Percentiles rank a stretch among this genome's conserved stretches.
Evolutionary conservation across 352 stramenopile genomes (phyloP).

Genomic region (Phytophthora litchii): DNA sequence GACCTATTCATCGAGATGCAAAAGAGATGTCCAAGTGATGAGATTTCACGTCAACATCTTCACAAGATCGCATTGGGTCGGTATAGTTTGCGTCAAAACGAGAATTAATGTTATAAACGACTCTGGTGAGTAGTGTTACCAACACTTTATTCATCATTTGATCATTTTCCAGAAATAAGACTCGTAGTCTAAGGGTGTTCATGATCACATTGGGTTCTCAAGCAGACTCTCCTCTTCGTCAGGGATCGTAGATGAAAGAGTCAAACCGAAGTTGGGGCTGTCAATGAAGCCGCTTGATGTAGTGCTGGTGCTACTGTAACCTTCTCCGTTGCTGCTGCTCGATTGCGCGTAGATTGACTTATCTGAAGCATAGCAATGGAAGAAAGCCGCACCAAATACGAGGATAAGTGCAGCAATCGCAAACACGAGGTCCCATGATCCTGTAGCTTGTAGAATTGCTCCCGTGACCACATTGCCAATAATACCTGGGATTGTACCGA

Average conservation of each 20-base stretch:
- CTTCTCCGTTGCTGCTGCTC: constrained; percentile 19
- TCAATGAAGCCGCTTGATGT: constrained; percentile 38
- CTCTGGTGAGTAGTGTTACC: background rate
- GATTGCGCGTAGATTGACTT: constrained; percentile 63
- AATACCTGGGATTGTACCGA: constrained; percentile 85
- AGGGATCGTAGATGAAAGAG: constrained; percentile 33
- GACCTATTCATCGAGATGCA: constrained; percentile 82
- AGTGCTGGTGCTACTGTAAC: constrained; percentile 34
- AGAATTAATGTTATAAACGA: constrained; percentile 22
- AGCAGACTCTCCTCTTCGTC: constrained; percentile 66
- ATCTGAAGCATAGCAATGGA: constrained; percentile 81
- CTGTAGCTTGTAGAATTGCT: constrained; percentile 72
- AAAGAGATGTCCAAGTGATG: constrained; percentile 53
- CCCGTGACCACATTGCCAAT: constrained; percentile 87
- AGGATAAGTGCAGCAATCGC: constrained; percentile 74
- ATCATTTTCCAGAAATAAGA: background rate
- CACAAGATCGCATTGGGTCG: constrained; percentile 69
- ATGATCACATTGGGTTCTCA: constrained; percentile 41
- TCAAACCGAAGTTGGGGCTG: constrained; percentile 39
- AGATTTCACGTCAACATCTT: constrained; percentile 53
- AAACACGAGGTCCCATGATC: constrained; percentile 86
- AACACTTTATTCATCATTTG: background rate
- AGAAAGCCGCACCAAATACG: constrained; percentile 72
- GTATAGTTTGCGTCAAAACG: constrained; percentile 51
- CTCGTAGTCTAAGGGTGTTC: background rate